Base-by-base conservation (phyloP, 139 green algal species). In the Ettlia oleoabundans region DNA sequence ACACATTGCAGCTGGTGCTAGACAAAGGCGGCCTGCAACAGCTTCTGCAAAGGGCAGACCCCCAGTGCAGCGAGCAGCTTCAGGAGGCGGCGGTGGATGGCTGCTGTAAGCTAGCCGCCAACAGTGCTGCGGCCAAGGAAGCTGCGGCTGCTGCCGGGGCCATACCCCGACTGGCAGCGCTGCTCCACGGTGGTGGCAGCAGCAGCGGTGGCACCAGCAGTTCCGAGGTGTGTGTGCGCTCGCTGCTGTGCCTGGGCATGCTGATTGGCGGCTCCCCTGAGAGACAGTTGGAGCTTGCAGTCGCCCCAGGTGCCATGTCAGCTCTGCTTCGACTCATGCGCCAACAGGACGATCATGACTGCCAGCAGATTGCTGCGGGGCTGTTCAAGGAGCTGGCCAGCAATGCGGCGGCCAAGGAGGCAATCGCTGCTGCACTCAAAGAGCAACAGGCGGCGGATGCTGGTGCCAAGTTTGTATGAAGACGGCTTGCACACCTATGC, bases 231-330 rank as follows among this genome's bases (percentile, higher is more conserved):
- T 19, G 28, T 10, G 82, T 87, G 47, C 69, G 82, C 5, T 63
- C 73, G 30, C 78, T 88, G 68, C 65, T 88, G 38, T 64, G n/a
- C 32, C 77, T 88, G 43, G 84, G 84, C 26, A 85, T 88, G 84
- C 42, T 85, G 51, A 66, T 85, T 15, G 33, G 62, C 28, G 78
- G 33, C 33, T 62, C 32, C 43, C 40, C 74, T 1, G 55, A 65
- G 68, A 71, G 43, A 30, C 75, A 84, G 55, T 1, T 65, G 26
- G 21, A 88, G 51, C 78, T 88, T 32, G 84, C 69, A 4, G 61
- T 5, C 9, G 37, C 53, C 4, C 69, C 84, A 1, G 69, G 67
- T 6, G 78, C 78, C 5, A 43, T 74, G 32, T 24, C 28, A 5
- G 47, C 38, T 2, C 30, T 88, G 47, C 32, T 88, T 40, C 62